Base-by-base conservation (phyloP, 148 eudicot species). In the Arbutus unedo region DNA sequence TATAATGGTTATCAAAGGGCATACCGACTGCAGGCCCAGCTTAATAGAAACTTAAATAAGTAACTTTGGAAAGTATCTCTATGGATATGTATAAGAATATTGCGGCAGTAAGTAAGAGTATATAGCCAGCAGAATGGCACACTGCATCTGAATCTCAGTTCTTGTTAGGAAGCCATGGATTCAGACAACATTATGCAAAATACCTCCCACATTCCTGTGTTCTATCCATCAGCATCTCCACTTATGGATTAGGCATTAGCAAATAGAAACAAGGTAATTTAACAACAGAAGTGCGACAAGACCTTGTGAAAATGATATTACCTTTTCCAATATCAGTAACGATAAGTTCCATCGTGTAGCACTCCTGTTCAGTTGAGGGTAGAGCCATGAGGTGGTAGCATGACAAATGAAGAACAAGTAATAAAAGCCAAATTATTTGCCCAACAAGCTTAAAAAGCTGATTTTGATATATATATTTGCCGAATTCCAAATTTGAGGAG, bases 251-350 rank as follows among this genome's bases (percentile, higher is more conserved):
- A n/a, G 9, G 67, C 15, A 7, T 59, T 13, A n/a, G 9, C 25
- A 77, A 77, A 7, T 4, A 23, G 56, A 31, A 79, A 43, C 15
- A 41, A 44, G 31, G 31, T 19, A 79, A 83, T 67, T 78, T 47
- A 68, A 21, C 62, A n/a, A 66, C 55, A 21, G 7, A 78, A 78
- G 80, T 14, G 66, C 5, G 55, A 64, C 21, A 79, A 74, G 57
- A 74, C 25, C 45, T 81, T 21, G 81, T 57, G 41, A 21, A 77
- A 59, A 21, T 43, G 21, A 57, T 49, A 31, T 25, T 91, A 96
- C 99, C 99, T 91, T 82, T 92, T 81, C 99, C 99, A 82, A 93
- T 87, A 86, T 96, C 99, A 78, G 85, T 89, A 31, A 92, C 85
- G 18, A 87, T 86, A 59, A 96, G 85, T 82, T 96, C 99, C 91